phyloP scores from a whole-genome alignment of 306 rosid genomes.

The Oxytropis ochrocephala region DNA sequence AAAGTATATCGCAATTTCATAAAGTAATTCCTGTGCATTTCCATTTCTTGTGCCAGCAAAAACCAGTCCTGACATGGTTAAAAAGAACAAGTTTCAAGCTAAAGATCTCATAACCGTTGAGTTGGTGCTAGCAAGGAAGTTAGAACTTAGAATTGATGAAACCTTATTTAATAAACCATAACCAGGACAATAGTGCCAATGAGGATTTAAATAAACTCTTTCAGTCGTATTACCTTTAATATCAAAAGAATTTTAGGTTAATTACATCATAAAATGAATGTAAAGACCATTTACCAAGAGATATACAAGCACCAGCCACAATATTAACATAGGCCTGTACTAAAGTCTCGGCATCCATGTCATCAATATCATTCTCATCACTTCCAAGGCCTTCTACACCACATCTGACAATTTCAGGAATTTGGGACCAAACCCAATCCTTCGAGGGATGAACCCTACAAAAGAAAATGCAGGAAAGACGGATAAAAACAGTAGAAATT shows the following conservation, averaged over 20 bases:
- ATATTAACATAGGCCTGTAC: conserved; percentile 91
- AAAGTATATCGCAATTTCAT: conserved; percentile 75
- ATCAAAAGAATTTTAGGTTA: conserved; percentile 2
- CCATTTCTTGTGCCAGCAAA: conserved; percentile 91
- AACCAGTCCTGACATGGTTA: conserved; percentile 61
- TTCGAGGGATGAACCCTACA: conserved; percentile 84
- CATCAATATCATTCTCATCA: conserved; percentile 63
- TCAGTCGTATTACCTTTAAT: neutral
- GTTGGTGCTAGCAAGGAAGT: conserved; percentile 7
- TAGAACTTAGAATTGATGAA: neutral
- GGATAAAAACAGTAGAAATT: conserved; percentile 24
- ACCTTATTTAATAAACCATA: neutral
- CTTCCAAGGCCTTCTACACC: conserved; percentile 57
- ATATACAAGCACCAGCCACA: conserved; percentile 89
- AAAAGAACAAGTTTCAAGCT: conserved; percentile 16
- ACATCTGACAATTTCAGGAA: conserved; percentile 69
- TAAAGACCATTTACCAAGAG: conserved; percentile 62
- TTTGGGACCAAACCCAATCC: conserved; percentile 88
- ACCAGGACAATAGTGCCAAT: neutral
- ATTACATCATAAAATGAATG: conserved; percentile 9
- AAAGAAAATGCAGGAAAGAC: conserved; percentile 16
- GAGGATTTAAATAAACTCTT: conserved; percentile 1
- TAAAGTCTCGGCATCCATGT: conserved; percentile 83
- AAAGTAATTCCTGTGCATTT: conserved; percentile 74
- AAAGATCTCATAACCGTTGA: conserved; percentile 6